phyloP scores from a whole-genome alignment of 768 basidiomycete genomes.

The Fistulinella prunicolor region DNA sequence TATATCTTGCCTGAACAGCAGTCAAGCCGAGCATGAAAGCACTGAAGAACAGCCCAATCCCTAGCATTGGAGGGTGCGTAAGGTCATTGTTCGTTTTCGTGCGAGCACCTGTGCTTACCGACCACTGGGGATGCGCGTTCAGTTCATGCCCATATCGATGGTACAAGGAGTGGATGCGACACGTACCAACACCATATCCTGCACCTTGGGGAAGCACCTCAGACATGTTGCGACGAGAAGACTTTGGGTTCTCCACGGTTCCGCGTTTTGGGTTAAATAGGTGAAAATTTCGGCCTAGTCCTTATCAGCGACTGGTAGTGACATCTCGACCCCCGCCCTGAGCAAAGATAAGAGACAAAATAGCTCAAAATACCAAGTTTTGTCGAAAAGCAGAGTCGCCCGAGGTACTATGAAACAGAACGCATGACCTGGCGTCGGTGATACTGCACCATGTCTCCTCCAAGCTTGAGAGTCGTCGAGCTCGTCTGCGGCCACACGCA shows the following conservation, averaged over 20 bases:
- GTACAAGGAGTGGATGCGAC: not conserved
- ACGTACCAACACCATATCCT: constrained; percentile 79
- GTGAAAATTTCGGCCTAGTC: not conserved
- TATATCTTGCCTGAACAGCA: constrained; percentile 80
- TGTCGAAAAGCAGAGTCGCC: too few relatives aligned
- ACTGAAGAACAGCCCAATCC: constrained; percentile 87
- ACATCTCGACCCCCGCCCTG: too few relatives aligned
- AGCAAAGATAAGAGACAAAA: too few relatives aligned
- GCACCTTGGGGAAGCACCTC: constrained; percentile 71
- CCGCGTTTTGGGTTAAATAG: constrained; percentile 12
- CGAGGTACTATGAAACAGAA: too few relatives aligned
- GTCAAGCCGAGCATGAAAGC: constrained; percentile 77
- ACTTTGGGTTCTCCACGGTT: not conserved
- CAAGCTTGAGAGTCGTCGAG: too few relatives aligned
- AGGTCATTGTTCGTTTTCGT: not conserved
- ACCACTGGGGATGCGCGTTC: constrained; percentile 40
- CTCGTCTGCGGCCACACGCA: too few relatives aligned
- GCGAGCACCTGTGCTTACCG: constrained; percentile 33
- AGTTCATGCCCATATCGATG: not conserved
- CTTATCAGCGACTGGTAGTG: constrained; percentile 23
- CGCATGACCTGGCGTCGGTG: too few relatives aligned
- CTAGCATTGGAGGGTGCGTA: constrained; percentile 34
- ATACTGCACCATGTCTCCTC: too few relatives aligned
- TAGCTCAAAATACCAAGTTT: too few relatives aligned
- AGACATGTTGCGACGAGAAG: constrained; percentile 19